Evolutionary conservation across 2,329 filamentous ascomycete genomes (phyloP).

Genomic region (Penicillium hesseltinei): DNA sequence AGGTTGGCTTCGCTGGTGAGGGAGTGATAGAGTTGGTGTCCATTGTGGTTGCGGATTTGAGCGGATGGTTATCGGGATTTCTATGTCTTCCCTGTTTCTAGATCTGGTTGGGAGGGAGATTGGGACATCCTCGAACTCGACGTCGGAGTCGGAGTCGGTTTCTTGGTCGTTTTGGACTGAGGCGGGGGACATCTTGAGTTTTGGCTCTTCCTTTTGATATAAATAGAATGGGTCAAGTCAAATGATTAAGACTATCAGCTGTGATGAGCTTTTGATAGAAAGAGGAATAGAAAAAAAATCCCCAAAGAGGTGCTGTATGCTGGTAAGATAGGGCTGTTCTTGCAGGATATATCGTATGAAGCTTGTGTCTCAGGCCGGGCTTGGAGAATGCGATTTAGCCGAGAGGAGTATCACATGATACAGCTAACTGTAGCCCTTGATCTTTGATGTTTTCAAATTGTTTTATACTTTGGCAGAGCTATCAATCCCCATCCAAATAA

Average conservation of each 20-base stretch:
- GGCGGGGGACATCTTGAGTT: neutral
- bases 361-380: neutral
- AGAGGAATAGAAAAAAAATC: neutral
- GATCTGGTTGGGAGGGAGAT: neutral
- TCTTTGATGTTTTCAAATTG: neutral
- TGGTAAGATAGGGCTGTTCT: neutral
- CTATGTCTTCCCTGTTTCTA: neutral
- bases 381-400: neutral
- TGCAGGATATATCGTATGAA: neutral
- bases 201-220: neutral
- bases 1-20: slow-evolving; percentile 54
- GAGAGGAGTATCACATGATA: neutral
- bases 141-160: slow-evolving; percentile 18
- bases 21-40: slow-evolving; percentile 36
- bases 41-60: slow-evolving; percentile 6
- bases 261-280: neutral
- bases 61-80: neutral
- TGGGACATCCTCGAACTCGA: slow-evolving; percentile 25
- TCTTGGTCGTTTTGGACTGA: slow-evolving; percentile 1
- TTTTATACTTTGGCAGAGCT: neutral
- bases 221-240: neutral
- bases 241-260: too few species aligned
- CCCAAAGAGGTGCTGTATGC: neutral
- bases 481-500: neutral
- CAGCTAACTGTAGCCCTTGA: neutral